Evolutionary conservation across 768 basidiomycete species (phyloP).

Genomic region (Saitozyma podzolica): DNA sequence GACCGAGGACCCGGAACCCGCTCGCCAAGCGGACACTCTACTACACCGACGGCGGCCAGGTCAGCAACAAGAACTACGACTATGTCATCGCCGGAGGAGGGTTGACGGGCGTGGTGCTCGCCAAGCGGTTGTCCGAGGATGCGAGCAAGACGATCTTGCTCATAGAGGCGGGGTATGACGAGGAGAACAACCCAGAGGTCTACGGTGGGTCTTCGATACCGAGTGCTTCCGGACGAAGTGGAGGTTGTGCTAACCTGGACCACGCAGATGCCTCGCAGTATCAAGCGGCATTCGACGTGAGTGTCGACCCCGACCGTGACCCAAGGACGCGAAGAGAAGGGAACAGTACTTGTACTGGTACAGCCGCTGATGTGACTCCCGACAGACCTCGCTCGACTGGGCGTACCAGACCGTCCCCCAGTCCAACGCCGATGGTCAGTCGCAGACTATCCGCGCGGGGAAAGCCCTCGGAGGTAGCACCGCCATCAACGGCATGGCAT

Average conservation of each 20-base stretch:
- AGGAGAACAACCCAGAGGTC: slow-evolving; percentile 21
- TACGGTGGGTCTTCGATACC: slow-evolving; percentile 9
- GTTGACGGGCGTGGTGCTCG: slow-evolving; percentile 58
- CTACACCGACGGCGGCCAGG: slow-evolving; percentile 25
- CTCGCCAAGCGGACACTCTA: slow-evolving; percentile 14
- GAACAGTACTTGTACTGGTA: too few species aligned
- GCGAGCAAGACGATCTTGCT: slow-evolving; percentile 56
- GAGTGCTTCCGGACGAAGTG: background rate
- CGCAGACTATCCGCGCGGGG: slow-evolving; percentile 28
- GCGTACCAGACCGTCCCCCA: slow-evolving; percentile 36
- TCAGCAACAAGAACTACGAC: slow-evolving; percentile 56
- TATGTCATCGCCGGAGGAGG: slow-evolving; percentile 62
- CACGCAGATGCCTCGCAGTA: slow-evolving; percentile 23
- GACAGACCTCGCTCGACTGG: slow-evolving; percentile 38
- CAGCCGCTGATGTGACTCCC: background rate
- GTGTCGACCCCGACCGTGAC: background rate
- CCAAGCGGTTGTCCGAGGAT: slow-evolving; percentile 58
- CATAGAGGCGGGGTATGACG: slow-evolving; percentile 44
- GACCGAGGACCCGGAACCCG: background rate
- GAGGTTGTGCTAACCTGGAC: slow-evolving; percentile 1
- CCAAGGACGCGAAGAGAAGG: too few species aligned
- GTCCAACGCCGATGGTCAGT: slow-evolving; percentile 11
- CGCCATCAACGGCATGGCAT: slow-evolving; percentile 51
- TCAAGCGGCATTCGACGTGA: slow-evolving; percentile 29
- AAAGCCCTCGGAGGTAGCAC: slow-evolving; percentile 48